Evolutionary conservation across 176 grass and related monocot species (phyloP), one percentile per base, ranked within the genome.

Genomic region (Musa troglodytarum): DNA sequence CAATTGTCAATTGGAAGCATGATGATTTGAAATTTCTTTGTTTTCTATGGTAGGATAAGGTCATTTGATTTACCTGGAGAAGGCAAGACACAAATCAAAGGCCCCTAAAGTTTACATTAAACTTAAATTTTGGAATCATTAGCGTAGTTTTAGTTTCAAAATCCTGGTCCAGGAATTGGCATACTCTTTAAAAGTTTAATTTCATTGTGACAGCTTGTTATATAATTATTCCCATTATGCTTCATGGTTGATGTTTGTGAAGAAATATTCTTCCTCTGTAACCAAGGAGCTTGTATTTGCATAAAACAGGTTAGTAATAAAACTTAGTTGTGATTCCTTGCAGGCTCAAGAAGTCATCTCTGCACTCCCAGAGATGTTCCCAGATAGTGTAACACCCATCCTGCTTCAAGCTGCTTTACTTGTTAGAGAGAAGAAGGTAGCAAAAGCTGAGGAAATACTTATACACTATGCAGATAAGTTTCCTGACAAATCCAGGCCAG

Each of bases 381-480:
- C 63, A 53, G 77, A 97, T 14, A 80, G 82, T 68, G 26, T 87
- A 79, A 87, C 75, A 55, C 86, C 93, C 63, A 71, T 88, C 80
- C 77, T 97, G 22, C 90, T 97, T 77, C 93, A 90, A 85, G 80
- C 90, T 19, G 88, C 90, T 43, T 82, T 87, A 66, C 81, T 88
- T 73, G 86, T 90, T 53, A 86, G 82, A 80, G 93, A 97, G 75
- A 97, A 97, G 57, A 88, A 93, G 63, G 68, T 90, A 1, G 81
- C 83, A 72, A 96, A 87, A 89, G 87, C 84, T 10, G 89, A 92
- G 82, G 93, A 96, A 77, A 72, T 96, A 69, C 92, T 96, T 63
- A 81, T 77, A n/a, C 75, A 71, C 16, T 87, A 86, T 20, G 77
- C 84, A 54, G 84, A 87, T 52, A 96, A 89, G 56, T 68, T 82